Evolutionary conservation across 306 rosid species (phyloP), one percentile per base, ranked within the genome.

Genomic region (Lotus japonicus): DNA sequence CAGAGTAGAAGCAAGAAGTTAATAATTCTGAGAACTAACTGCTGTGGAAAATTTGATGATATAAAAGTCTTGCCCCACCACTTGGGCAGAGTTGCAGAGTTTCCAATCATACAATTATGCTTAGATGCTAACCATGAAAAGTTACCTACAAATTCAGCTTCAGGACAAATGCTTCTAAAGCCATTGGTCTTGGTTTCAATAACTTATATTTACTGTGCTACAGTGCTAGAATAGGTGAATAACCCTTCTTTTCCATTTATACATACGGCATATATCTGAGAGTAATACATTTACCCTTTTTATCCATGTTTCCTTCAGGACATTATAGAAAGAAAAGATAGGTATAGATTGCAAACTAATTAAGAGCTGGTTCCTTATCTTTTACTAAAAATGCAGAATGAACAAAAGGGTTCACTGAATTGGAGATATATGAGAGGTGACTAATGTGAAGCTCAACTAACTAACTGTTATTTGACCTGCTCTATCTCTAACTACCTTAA

Each of bases 11-110:
- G 58, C n/a, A 16, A 4, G 9, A 53, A 69, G 67, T 68, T 77
- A 58, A 35, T 73, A 58, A 49, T 64, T 63, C 65, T 61, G 16
- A 33, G 56, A 63, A 66, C 46, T 7, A 54, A 70, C 13, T 52
- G 60, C 54, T 50, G 42, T 58, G 61, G 26, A 56, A 79, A 73
- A 18, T 46, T 64, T 75, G 19, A 71, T 64, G 41, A 67, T 8
- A 70, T 36, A 66, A 66, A 55, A 13, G 49, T 60, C 64, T 59
- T 76, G 73, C 57, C 84, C 84, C 76, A 85, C 76, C 51, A 5
- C 70, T 65, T 41, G 55, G 55, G 44, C 44, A 74, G 36, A 52
- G 61, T 61, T 28, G 55, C 58, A 61, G 49, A 23, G 11, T 46
- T 62, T 21, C 70, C 68, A 50, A 6, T 51, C 76, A 62, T 60